Percentiles rank a stretch among this genome's conserved stretches.
These are phyloP conservation scores for Nemania serpens DNA, from an alignment of 2,329 filamentous ascomycete species.

Conservation along the genomic window DNA sequence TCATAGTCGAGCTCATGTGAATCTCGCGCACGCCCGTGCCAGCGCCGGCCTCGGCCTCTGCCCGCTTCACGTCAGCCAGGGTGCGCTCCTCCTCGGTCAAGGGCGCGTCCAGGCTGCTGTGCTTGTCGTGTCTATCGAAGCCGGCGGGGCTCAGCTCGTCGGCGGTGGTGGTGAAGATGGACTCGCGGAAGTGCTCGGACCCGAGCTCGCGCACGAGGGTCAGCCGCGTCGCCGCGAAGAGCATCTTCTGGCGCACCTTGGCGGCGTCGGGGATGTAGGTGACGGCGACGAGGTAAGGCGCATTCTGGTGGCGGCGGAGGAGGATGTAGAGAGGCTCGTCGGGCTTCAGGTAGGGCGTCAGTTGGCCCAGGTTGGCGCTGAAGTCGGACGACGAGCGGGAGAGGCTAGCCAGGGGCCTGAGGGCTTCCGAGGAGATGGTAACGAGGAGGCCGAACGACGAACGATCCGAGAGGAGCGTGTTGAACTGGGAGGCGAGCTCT, in stretches of 20 bases:
- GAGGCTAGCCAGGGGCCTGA: constrained; percentile 65
- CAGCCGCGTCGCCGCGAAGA: constrained; percentile 78
- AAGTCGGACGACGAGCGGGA: constrained; percentile 61
- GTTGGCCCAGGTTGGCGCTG: constrained; percentile 63
- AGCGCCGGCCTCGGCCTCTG: constrained; percentile 73
- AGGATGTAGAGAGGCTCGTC: constrained; percentile 75
- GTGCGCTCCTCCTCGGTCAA: constrained; percentile 78
- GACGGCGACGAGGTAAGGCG: constrained; percentile 67
- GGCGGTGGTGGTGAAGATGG: constrained; percentile 71
- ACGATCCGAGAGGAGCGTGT: constrained; percentile 64
- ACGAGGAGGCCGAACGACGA: constrained; percentile 72
- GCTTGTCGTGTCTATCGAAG: constrained; percentile 74
- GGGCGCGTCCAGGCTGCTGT: constrained; percentile 67
- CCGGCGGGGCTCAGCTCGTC: constrained; percentile 71
- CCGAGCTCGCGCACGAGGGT: constrained; percentile 78
- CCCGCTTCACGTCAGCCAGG: constrained; percentile 72
- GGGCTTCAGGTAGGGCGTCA: constrained; percentile 67
- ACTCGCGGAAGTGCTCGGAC: constrained; percentile 77
- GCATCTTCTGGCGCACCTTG: constrained; percentile 83
- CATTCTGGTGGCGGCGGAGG: constrained; percentile 66
- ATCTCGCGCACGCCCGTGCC: constrained; percentile 67
- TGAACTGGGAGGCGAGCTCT: constrained; percentile 78
- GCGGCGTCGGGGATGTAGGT: constrained; percentile 81
- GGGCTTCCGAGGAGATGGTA: constrained; percentile 70
- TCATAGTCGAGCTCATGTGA: constrained; percentile 60